Conservation (phyloP, 75 land plant genomes). For the Pseudotsuga menziesii region DNA sequence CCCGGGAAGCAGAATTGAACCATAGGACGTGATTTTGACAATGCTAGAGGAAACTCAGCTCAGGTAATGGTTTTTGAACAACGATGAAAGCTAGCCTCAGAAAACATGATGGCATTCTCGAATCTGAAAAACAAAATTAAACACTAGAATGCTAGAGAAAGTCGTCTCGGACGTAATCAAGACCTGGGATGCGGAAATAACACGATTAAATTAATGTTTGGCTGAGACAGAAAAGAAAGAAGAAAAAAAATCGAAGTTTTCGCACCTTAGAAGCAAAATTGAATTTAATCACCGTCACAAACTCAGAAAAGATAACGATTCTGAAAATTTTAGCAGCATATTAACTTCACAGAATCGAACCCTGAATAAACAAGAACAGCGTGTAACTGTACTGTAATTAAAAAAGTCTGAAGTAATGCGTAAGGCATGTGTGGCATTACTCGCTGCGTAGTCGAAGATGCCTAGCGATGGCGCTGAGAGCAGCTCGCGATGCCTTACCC, state of each 20-base stretch:
- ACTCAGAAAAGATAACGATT: too few species aligned
- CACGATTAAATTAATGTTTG: neutral
- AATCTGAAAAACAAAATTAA: neutral
- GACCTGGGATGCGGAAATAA: neutral
- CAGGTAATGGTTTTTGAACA: neutral
- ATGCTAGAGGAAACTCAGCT: too few species aligned
- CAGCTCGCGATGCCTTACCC: conserved; percentile 85
- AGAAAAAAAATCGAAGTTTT: neutral
- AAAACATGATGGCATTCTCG: neutral
- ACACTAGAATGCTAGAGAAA: neutral
- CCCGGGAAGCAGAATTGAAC: too few species aligned
- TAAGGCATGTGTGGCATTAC: neutral
- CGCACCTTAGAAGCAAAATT: neutral
- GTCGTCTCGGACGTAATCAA: neutral
- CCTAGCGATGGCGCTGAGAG: conserved; percentile 74
- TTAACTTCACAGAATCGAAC: too few species aligned
- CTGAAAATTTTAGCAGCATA: too few species aligned
- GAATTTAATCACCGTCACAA: too few species aligned
- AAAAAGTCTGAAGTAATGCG: too few species aligned
- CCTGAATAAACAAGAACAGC: too few species aligned
- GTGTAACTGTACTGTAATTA: too few species aligned
- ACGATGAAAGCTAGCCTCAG: neutral
- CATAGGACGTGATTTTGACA: too few species aligned
- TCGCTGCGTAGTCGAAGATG: conserved; percentile 85
- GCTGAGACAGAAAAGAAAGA: neutral